A percentile compares a stretch with the other conserved stretches of the same genome.
Conservation (phyloP, 345 rosid genomes). For the Salix viminalis region DNA sequence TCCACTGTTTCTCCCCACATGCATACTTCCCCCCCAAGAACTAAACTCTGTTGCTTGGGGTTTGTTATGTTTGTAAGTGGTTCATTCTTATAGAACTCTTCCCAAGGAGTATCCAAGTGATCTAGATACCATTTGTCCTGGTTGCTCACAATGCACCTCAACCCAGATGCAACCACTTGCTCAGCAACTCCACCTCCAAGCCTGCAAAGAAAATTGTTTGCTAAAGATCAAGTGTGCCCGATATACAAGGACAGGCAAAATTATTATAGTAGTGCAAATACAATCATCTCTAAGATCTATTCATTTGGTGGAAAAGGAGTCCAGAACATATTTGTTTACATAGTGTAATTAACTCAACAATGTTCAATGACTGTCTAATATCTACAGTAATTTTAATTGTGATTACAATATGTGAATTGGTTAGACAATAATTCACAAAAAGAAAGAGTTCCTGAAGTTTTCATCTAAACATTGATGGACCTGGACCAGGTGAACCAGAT, state of each 20-base stretch:
- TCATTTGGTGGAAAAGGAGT: background rate
- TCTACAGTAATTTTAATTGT: no score
- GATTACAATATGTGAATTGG: no score
- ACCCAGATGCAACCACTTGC: slow-evolving; percentile 51
- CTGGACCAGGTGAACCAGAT: background rate
- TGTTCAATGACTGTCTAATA: no score
- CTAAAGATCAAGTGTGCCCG: background rate
- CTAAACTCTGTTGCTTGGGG: slow-evolving; percentile 40
- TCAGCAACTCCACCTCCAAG: slow-evolving; percentile 63
- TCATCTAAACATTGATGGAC: background rate
- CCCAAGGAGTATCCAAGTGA: slow-evolving; percentile 56
- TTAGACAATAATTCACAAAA: no score
- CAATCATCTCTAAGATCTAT: no score
- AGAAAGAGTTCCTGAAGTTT: background rate
- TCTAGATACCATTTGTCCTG: slow-evolving; percentile 74
- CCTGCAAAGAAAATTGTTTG: slow-evolving; percentile 34
- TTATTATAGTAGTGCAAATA: background rate
- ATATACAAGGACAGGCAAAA: background rate
- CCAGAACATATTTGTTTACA: background rate
- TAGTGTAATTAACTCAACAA: no score
- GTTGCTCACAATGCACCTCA: slow-evolving; percentile 73
- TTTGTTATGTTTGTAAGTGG: slow-evolving; percentile 48
- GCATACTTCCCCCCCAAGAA: slow-evolving; percentile 77
- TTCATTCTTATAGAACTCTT: slow-evolving; percentile 53
- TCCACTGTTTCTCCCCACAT: slow-evolving; percentile 65